phyloP scores from a whole-genome alignment of 805 yeast genomes.

The Metschnikowia similis region DNA sequence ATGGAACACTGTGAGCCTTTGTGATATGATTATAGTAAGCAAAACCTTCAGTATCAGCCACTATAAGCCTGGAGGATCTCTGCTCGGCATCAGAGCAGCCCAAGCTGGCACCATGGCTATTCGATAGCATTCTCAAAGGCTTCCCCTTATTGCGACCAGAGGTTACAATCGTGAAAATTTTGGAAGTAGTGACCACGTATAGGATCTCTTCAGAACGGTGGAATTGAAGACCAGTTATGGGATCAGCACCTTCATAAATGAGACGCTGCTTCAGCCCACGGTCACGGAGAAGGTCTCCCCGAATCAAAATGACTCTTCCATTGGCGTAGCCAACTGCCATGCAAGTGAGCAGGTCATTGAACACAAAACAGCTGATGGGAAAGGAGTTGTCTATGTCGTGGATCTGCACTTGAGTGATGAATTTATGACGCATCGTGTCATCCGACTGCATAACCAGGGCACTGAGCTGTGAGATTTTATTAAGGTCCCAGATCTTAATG shows the following conservation, averaged over 20 bases:
- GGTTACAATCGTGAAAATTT: conserved; percentile 67
- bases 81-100: conserved; percentile 44
- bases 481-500: conserved; percentile 71
- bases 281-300: conserved; percentile 88
- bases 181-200: conserved; percentile 72
- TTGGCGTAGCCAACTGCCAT: conserved; percentile 77
- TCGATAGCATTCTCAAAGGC: conserved; percentile 46
- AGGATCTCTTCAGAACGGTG: conserved; percentile 47
- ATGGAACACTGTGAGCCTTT: conserved; percentile 49
- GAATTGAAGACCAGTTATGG: conserved; percentile 74
- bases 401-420: conserved; percentile 58
- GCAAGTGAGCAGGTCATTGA: conserved; percentile 53
- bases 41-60: conserved; percentile 61
- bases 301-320: conserved; percentile 72
- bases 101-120: conserved; percentile 45
- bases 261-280: conserved; percentile 85
- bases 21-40: conserved; percentile 57
- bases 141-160: conserved; percentile 73
- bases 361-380: conserved; percentile 67
- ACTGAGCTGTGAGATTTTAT: conserved; percentile 38
- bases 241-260: conserved; percentile 70
- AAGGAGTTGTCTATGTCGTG: conserved; percentile 71
- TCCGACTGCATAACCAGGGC: conserved; percentile 11
- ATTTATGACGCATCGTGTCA: conserved; percentile 30
- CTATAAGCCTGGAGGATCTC: conserved; percentile 49